These are phyloP conservation scores for Phytopythium cucurbitacearum DNA, from an alignment of 352 stramenopile species.

Conservation along the genomic window DNA sequence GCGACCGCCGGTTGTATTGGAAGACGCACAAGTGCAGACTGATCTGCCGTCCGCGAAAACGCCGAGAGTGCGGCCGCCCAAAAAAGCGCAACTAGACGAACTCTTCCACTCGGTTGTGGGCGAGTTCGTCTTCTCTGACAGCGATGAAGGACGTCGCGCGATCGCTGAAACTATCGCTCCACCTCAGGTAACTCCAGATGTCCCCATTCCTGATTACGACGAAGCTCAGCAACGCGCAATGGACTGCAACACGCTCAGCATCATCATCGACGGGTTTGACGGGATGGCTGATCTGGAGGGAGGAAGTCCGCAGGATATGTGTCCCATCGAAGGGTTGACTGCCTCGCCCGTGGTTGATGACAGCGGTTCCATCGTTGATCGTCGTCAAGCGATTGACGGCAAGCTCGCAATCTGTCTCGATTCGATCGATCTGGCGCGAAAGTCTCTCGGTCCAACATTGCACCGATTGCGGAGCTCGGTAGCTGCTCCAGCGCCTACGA, in stretches of 20 bases:
- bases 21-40: neutral
- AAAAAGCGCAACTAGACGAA: conserved; percentile 27
- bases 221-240: conserved; percentile 5
- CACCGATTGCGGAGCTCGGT: too few relatives aligned
- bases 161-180: neutral
- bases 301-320: neutral
- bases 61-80: neutral
- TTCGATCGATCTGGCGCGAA: too few relatives aligned
- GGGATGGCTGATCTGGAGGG: neutral
- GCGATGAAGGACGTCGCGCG: neutral
- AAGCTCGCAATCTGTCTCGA: too few relatives aligned
- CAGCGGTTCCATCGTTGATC: too few relatives aligned
- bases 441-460: too few relatives aligned
- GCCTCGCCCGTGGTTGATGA: too few relatives aligned
- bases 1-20: too few relatives aligned
- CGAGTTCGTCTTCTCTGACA: conserved; percentile 26
- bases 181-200: neutral
- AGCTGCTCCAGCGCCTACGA: too few relatives aligned
- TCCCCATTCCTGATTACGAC: neutral
- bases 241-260: conserved; percentile 3
- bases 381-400: too few relatives aligned
- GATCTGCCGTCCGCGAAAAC: neutral
- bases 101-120: conserved; percentile 40
- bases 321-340: too few relatives aligned
- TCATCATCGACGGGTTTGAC: conserved; percentile 5